phyloP scores from a whole-genome alignment of 2,329 filamentous ascomycete genomes.

The Coniochaeta pulveracea region DNA sequence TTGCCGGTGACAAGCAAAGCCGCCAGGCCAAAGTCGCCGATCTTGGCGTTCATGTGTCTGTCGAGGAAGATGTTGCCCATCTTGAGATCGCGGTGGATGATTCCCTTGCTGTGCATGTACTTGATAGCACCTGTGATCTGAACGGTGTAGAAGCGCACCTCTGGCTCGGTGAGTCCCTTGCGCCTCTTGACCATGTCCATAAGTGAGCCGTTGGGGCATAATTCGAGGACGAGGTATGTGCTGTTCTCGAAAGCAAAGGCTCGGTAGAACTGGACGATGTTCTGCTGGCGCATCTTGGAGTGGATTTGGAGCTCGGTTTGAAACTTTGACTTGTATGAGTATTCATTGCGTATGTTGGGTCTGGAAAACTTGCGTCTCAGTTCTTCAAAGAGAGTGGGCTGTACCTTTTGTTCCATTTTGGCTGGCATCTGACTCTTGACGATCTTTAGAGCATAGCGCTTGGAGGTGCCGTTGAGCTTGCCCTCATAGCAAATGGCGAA shows the following conservation, averaged over 20 bases:
- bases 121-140: constrained; percentile 96
- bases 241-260: constrained; percentile 83
- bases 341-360: constrained; percentile 1
- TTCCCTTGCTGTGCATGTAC: constrained; percentile 91
- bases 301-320: constrained; percentile 91
- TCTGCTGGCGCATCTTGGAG: constrained; percentile 92
- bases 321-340: constrained; percentile 31
- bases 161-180: constrained; percentile 82
- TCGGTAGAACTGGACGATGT: constrained; percentile 90
- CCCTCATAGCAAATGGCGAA: constrained; percentile 76
- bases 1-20: constrained; percentile 84
- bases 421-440: constrained; percentile 73
- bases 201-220: constrained; percentile 90
- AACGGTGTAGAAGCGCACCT: constrained; percentile 86
- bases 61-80: constrained; percentile 98
- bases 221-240: constrained; percentile 87
- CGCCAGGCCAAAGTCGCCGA: constrained; percentile 92
- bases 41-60: constrained; percentile 90
- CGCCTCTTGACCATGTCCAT: constrained; percentile 97
- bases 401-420: constrained; percentile 76
- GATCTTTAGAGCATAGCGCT: constrained; percentile 68
- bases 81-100: constrained; percentile 94
- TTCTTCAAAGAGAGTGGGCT: constrained; percentile 7
- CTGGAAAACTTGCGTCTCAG: background rate
- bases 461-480: constrained; percentile 45